Evolutionary conservation across 1,139 yeast genomes (phyloP).

Genomic region (Spencermartinsiella ligniputridi): DNA sequence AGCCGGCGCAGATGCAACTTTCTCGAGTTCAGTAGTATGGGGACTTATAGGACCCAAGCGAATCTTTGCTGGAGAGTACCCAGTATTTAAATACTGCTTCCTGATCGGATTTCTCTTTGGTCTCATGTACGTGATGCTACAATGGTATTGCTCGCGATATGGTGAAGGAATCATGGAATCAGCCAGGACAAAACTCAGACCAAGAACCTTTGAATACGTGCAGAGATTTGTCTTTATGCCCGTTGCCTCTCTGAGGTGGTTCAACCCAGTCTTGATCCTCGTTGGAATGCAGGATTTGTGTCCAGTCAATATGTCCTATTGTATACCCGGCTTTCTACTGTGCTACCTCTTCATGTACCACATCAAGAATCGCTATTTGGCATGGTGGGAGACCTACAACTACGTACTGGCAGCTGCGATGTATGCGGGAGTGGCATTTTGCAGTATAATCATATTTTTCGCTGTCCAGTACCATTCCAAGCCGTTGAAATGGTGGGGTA

Average conservation of each 20-base stretch:
- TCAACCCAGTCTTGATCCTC: no score
- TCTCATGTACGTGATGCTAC: conserved; percentile 25
- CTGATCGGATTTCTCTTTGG: conserved; percentile 43
- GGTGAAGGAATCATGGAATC: no score
- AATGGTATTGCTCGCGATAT: conserved; percentile 38
- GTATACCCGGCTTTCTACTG: no score
- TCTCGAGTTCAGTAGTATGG: conserved; percentile 50
- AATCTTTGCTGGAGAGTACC: conserved; percentile 43
- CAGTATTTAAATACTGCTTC: conserved; percentile 43
- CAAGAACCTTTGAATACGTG: conserved; percentile 41
- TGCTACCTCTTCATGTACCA: no score
- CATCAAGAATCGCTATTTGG: conserved; percentile 44
- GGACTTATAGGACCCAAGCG: conserved; percentile 63
- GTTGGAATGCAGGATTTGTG: no score
- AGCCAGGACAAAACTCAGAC: no score
- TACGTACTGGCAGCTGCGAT: conserved; percentile 56
- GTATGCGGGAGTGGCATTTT: conserved; percentile 56
- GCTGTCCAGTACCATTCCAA: conserved; percentile 46
- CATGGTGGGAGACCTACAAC: conserved; percentile 65
- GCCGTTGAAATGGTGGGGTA: conserved; percentile 57
- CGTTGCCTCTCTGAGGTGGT: conserved; percentile 35
- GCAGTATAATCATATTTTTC: conserved; percentile 52
- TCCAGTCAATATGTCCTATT: no score
- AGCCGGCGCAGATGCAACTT: conserved; percentile 41
- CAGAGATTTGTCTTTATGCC: conserved; percentile 44